Conservation (phyloP, 1,284 basidiomycete species). For the Neonothopanus nambi region DNA sequence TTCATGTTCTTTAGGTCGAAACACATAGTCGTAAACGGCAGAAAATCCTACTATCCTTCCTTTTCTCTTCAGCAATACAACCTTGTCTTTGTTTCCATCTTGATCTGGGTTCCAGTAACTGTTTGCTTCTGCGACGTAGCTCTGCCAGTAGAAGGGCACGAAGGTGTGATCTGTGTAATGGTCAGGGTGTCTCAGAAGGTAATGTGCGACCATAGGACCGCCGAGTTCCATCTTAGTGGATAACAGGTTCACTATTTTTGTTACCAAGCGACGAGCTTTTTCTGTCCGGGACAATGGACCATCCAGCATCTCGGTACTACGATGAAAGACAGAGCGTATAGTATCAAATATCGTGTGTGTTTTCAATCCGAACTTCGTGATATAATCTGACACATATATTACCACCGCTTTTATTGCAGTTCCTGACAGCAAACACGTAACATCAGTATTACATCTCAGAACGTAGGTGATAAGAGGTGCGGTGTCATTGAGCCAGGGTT, state of each 20-base stretch:
- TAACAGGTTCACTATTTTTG: conserved; percentile 31
- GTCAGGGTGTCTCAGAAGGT: conserved; percentile 30
- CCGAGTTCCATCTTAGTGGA: conserved; percentile 31
- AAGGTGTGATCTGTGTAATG: conserved; percentile 32
- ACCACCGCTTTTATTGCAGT: no score
- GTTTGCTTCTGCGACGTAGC: conserved; percentile 22
- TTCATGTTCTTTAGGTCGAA: conserved; percentile 14
- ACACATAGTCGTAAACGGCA: conserved; percentile 22
- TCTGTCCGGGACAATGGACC: conserved; percentile 11
- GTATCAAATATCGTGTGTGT: no score
- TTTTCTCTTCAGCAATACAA: conserved; percentile 5
- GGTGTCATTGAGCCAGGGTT: no score
- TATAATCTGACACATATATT: no score
- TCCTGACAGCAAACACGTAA: no score
- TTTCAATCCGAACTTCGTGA: no score
- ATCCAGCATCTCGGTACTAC: no score
- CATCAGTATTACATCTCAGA: no score
- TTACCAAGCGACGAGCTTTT: conserved; percentile 26
- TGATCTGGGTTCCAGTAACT: conserved; percentile 9
- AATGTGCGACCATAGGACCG: conserved; percentile 28
- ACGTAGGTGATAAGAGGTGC: no score
- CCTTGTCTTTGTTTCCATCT: conserved; percentile 7
- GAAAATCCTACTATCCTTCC: conserved; percentile 1
- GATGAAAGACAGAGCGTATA: no score
- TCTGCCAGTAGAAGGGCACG: conserved; percentile 28